Evolutionary conservation across 257 asterid genomes (phyloP), one percentile per base, ranked within the genome.

Genomic region (Osmanthus fragrans): DNA sequence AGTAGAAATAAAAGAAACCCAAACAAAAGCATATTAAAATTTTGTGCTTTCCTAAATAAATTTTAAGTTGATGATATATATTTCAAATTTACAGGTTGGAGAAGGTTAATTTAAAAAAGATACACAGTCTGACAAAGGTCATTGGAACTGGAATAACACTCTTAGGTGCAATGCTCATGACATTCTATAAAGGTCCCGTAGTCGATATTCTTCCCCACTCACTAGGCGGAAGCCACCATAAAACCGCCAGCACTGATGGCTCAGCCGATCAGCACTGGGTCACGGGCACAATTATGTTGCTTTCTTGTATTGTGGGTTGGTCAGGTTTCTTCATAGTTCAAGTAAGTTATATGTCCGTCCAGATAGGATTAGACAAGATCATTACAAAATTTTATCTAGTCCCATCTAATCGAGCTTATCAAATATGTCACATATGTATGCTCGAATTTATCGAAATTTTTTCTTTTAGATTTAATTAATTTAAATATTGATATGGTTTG

Each of bases 311-410:
- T 21, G 86, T 86, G 70, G 97, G 98, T 76, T 93, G 99, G 99
- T 75, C 99, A 0, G 93, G 87, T 71, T 95, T 95, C 87, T 93
- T 95, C 51, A 93, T 95, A 18, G 79, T 92, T 65, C 99, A 95
- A 82, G 99, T 95, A 78, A 85, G 83, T 66, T 47, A n/a, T 16
- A 47, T 47, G 7, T 3, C n/a, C 15, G 5, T 15, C 56, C 2
- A 1, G 21, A 47, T 47, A 47, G 56, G 19, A 47, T 16, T 16
- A 47, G n/a, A 47, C 56, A 47, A 47, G 56, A 47, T 47, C 49
- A 42, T 0, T 42, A 42, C 16, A 42, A 42, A 47, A 16, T 47
- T 47, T 15, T 47, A 3, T 47, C 7, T 47, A 16, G 56, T 47
- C 7, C n/a, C 21, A 47, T 47, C n/a, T 47, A 13, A 47, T 47